phyloP scores from a whole-genome alignment of 2,329 filamentous ascomycete genomes.

The Hysterium pulicare region DNA sequence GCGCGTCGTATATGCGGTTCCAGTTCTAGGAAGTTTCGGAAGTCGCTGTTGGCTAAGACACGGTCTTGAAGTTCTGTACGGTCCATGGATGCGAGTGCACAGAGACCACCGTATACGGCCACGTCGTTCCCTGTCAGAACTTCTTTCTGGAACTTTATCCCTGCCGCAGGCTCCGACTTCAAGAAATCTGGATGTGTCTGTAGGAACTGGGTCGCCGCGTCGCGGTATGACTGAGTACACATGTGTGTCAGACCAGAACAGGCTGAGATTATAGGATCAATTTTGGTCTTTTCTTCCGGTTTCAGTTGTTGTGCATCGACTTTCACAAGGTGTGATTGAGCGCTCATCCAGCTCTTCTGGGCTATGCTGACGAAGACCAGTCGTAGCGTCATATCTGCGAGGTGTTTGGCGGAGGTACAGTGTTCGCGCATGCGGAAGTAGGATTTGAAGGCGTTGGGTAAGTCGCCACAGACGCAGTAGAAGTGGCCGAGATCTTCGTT shows the following conservation, averaged over 20 bases:
- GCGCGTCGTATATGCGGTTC: slow-evolving; percentile 93
- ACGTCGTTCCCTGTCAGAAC: slow-evolving; percentile 82
- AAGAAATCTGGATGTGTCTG: slow-evolving; percentile 53
- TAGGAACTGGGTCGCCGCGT: slow-evolving; percentile 72
- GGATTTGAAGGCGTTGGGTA: slow-evolving; percentile 68
- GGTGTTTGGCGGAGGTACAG: slow-evolving; percentile 77
- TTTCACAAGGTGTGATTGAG: slow-evolving; percentile 59
- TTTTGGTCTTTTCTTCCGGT: slow-evolving; percentile 56
- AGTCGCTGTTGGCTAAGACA: slow-evolving; percentile 81
- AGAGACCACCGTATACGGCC: slow-evolving; percentile 85
- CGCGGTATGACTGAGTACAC: slow-evolving; percentile 53
- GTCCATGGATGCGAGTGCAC: slow-evolving; percentile 86
- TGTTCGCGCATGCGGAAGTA: slow-evolving; percentile 88
- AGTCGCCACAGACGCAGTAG: slow-evolving; percentile 73
- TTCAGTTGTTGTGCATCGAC: slow-evolving; percentile 52
- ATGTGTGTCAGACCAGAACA: slow-evolving; percentile 62
- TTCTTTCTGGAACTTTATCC: slow-evolving; percentile 61
- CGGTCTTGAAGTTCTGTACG: slow-evolving; percentile 68
- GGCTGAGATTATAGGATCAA: slow-evolving; percentile 62
- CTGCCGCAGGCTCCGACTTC: slow-evolving; percentile 40
- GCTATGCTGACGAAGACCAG: slow-evolving; percentile 73
- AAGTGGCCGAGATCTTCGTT: slow-evolving; percentile 89
- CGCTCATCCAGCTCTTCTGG: slow-evolving; percentile 71
- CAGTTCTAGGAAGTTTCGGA: slow-evolving; percentile 84
- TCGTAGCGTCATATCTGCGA: slow-evolving; percentile 77